Conservation (phyloP, 1,284 basidiomycete species). For the Neonothopanus nambi region DNA sequence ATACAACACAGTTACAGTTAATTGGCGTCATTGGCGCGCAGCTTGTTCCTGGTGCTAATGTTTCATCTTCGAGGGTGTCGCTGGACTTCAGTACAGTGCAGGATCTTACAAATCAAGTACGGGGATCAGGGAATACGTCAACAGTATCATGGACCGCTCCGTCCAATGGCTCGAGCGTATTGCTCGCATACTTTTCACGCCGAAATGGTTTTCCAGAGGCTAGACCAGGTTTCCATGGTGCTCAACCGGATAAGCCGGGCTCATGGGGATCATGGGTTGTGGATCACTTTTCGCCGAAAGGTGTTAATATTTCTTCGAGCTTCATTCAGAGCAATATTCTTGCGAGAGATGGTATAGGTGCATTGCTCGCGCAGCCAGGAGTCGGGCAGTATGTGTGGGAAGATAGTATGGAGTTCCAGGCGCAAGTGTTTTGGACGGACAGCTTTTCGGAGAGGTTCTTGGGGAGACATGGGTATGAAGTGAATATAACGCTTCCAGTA, state of each 20-base stretch:
- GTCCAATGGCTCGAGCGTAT: constrained; percentile 14
- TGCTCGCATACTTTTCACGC: constrained; percentile 20
- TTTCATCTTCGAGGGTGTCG: constrained; percentile 12
- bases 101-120: constrained; percentile 19
- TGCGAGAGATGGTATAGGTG: constrained; percentile 14
- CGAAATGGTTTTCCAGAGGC: constrained; percentile 21
- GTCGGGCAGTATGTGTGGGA: constrained; percentile 23
- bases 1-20: constrained; percentile 15
- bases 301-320: constrained; percentile 17
- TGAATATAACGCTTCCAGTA: constrained; percentile 18
- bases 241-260: constrained; percentile 14
- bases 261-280: constrained; percentile 21
- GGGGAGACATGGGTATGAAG: constrained; percentile 20
- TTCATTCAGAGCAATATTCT: constrained; percentile 20
- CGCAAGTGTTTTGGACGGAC: constrained; percentile 21
- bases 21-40: constrained; percentile 19
- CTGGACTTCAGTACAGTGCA: constrained; percentile 19
- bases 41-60: constrained; percentile 13
- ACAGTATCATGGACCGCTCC: constrained; percentile 13
- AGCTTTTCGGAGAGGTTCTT: constrained; percentile 16
- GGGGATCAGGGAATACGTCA: not conserved
- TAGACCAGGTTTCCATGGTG: constrained; percentile 17
- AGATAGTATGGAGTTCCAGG: constrained; percentile 20
- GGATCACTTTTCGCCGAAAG: constrained; percentile 20
- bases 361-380: constrained; percentile 15